These are phyloP conservation scores for Leccinum rimulosum DNA, from an alignment of 768 basidiomycete species.

Conservation along the genomic window DNA sequence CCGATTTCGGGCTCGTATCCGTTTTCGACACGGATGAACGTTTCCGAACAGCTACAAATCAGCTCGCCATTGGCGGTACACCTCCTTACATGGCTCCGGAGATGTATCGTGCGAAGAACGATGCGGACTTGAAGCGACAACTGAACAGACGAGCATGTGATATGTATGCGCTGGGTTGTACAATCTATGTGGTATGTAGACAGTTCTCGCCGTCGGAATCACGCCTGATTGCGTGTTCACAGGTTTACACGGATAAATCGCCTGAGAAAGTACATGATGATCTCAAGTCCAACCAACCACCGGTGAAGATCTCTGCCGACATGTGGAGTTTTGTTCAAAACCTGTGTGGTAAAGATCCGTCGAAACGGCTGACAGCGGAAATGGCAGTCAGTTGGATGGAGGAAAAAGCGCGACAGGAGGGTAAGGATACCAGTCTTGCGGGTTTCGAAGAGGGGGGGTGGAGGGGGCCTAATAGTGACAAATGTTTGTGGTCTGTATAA, in stretches of 20 bases:
- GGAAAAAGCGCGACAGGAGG: conserved; percentile 11
- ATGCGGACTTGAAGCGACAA: conserved; percentile 1
- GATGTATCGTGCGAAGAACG: conserved; percentile 4
- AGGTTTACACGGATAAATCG: conserved; percentile 16
- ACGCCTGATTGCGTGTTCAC: not conserved
- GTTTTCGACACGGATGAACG: conserved; percentile 17
- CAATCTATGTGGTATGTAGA: conserved; percentile 37
- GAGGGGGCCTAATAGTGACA: conserved; percentile 1
- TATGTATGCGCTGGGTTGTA: conserved; percentile 42
- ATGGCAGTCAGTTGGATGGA: conserved; percentile 26
- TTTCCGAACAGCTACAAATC: conserved; percentile 8
- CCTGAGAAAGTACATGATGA: not conserved
- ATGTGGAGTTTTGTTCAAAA: conserved; percentile 32
- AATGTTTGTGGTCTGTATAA: conserved; percentile 14
- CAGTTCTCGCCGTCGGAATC: not conserved
- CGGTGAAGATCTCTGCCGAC: conserved; percentile 14
- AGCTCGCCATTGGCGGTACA: conserved; percentile 18
- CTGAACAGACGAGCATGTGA: conserved; percentile 34
- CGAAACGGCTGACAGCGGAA: conserved; percentile 23
- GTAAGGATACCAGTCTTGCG: not conserved
- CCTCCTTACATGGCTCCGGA: conserved; percentile 28
- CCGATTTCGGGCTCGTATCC: conserved; percentile 46
- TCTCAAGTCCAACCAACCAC: conserved; percentile 4
- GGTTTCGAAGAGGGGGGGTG: conserved; percentile 19
- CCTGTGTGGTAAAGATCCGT: conserved; percentile 23